phyloP scores from a whole-genome alignment of 352 stramenopile species.

The Discostella stelligera region DNA sequence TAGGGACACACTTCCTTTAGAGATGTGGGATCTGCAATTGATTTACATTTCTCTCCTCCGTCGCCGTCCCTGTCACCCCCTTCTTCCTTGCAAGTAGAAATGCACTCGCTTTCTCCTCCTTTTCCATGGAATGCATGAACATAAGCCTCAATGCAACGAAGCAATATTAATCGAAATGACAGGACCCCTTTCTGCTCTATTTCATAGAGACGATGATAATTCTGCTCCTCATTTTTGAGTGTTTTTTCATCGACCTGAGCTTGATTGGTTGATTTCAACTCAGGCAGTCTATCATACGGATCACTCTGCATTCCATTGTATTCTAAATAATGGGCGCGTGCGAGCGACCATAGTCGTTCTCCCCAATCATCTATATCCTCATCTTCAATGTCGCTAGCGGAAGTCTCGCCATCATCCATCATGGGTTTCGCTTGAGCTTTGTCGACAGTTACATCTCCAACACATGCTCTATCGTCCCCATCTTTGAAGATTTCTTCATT shows the following conservation, averaged over 20 bases:
- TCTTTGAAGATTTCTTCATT: slow-evolving; percentile 14
- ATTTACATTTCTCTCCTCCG: background rate
- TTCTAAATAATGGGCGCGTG: slow-evolving; percentile 47
- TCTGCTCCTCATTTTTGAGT: slow-evolving; percentile 50
- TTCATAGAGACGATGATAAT: slow-evolving; percentile 41
- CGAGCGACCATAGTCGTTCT: slow-evolving; percentile 54
- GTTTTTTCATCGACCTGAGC: slow-evolving; percentile 37
- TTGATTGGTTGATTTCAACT: slow-evolving; percentile 12
- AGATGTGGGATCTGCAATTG: slow-evolving; percentile 5
- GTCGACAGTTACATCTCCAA: background rate
- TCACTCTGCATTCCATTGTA: slow-evolving; percentile 23
- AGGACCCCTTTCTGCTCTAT: slow-evolving; percentile 45
- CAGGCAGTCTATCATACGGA: slow-evolving; percentile 1
- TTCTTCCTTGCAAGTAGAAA: background rate
- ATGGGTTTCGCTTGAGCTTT: slow-evolving; percentile 6
- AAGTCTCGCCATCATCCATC: slow-evolving; percentile 28
- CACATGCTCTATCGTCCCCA: background rate
- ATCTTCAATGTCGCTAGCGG: slow-evolving; percentile 36
- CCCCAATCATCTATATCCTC: slow-evolving; percentile 57
- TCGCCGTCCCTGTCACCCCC: background rate
- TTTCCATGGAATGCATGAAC: slow-evolving; percentile 49
- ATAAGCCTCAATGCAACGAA: slow-evolving; percentile 50
- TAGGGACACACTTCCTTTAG: slow-evolving; percentile 42
- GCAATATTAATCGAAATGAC: slow-evolving; percentile 48
- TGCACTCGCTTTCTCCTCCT: slow-evolving; percentile 6